Base-by-base conservation (phyloP, 306 rosid species). In the Sesbania bispinosa region DNA sequence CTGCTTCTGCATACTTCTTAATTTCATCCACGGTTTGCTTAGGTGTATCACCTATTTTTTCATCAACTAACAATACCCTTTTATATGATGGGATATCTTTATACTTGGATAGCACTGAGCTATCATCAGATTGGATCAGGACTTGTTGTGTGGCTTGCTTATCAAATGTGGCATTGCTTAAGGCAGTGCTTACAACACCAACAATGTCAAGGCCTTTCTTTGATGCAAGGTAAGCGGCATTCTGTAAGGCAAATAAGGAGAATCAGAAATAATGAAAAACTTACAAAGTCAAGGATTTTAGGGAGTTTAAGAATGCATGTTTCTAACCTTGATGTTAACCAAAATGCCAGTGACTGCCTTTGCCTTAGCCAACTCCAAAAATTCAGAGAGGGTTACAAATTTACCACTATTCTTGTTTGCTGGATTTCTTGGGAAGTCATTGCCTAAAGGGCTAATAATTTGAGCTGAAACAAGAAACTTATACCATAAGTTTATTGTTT, bases 201-300 rank as follows among this genome's bases (percentile, higher is more conserved):
- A 91, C 81, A 15, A 88, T 79, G 86, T 91, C 97, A 16, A 92
- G 80, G 5, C 89, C 85, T 50, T 79, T 76, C 77, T 80, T 87
- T 58, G 97, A 83, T 55, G 93, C 93, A 50, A 92, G 75, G 68
- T 83, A 92, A 14, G 88, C 80, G 1, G 96, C 96, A 59, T 88
- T 83, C 97, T 91, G 69, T 38, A 74, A 74, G 73, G 42, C 10
- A 53, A 46, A 33, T 18, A 13, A 46, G 21, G 15, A 46, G 33
- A 51, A 26, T 61, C 23, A 67, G 43, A 1, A 4, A 2, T 9
- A 35, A 5, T 30, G 3, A 11, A 33, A 53, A 41, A n/a, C n/a
- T n/a, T n/a, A n/a, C n/a, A n/a, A n/a, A n/a, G n/a, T n/a, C n/a
- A n/a, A n/a, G n/a, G n/a, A n/a, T n/a, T n/a, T n/a, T n/a, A n/a